A percentile compares a stretch with the other conserved stretches of the same genome.
Evolutionary conservation across 2,329 filamentous ascomycete genomes (phyloP).

Genomic region (Blastomyces parvus): DNA sequence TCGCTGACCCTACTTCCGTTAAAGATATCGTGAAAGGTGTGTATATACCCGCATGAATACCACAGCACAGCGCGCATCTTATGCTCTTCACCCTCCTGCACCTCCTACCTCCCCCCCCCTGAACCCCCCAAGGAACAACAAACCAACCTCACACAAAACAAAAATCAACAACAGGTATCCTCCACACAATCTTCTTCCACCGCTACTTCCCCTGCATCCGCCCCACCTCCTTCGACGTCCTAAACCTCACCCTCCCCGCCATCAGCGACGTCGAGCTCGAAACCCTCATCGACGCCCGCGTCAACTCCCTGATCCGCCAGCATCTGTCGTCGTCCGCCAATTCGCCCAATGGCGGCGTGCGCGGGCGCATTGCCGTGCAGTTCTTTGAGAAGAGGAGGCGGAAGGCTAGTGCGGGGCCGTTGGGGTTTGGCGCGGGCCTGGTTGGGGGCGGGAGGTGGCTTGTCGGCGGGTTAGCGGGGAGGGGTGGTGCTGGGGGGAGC

Average conservation of each 20-base stretch:
- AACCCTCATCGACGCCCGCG: slow-evolving; percentile 84
- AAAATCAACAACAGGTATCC: slow-evolving; percentile 52
- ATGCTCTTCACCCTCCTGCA: neutral
- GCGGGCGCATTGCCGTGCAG: slow-evolving; percentile 74
- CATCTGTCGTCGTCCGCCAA: slow-evolving; percentile 54
- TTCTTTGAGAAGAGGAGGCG: slow-evolving; percentile 89
- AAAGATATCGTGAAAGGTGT: slow-evolving; percentile 87
- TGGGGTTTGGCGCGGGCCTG: slow-evolving; percentile 55
- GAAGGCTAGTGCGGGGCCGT: slow-evolving; percentile 56
- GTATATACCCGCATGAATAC: slow-evolving; percentile 13
- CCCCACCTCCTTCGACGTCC: slow-evolving; percentile 75
- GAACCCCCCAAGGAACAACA: neutral
- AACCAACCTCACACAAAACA: neutral
- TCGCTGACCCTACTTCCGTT: slow-evolving; percentile 80
- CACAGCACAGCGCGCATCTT: neutral
- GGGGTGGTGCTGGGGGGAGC: slow-evolving; percentile 60
- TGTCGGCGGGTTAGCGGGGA: slow-evolving; percentile 39
- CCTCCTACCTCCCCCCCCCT: neutral
- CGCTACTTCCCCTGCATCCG: slow-evolving; percentile 84
- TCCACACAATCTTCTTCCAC: slow-evolving; percentile 98
- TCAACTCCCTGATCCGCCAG: slow-evolving; percentile 67
- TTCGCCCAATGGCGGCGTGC: slow-evolving; percentile 47
- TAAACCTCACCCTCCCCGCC: slow-evolving; percentile 81
- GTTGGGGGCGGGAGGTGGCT: slow-evolving; percentile 48
- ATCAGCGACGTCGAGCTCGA: slow-evolving; percentile 86